Evolutionary conservation across 305 asterid genomes (phyloP), one percentile per base, ranked within the genome.

Genomic region (Fraxinus sp.): DNA sequence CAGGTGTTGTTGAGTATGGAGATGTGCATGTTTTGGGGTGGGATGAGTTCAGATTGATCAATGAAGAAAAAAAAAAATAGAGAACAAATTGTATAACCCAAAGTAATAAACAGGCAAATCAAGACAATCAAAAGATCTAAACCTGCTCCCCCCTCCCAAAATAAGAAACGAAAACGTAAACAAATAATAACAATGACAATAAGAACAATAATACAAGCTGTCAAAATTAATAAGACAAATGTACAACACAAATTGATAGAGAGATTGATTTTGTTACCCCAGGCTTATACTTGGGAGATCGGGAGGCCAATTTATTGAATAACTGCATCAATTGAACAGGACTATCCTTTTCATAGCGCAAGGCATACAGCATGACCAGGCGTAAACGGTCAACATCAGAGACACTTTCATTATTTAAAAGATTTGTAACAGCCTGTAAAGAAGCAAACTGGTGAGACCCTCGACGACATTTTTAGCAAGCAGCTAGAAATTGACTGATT

Each of bases 261-360:
- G 44, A 70, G 33, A 4, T 39, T 83, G 78, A 36, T 83, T 79
- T 81, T 68, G 78, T 79, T 91, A 96, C 99, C 95, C 99, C 98
- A 64, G 99, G 98, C 86, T 93, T 93, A 82, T 96, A 96, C 92
- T 96, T 93, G 26, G 98, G 98, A 86, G 97, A 92, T 57, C 93
- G 89, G 36, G 99, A 89, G 41, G 99, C 99, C 92, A 97, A 84
- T 88, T 94, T 97, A 85, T 93, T 94, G 87, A 97, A 97, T 83
- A 97, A 87, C 89, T 94, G 99, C 99, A 97, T 94, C 86, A 94
- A 92, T 91, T 96, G 99, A 86, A 93, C 98, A 5, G 98, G 97
- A 83, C 97, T 93, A 46, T 97, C 99, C 88, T 94, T 97, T 90
- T 97, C 99, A 86, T 97, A 97, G 76, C 99, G 97, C 89, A 97